Percentiles rank a stretch among this genome's conserved stretches.
Conservation (phyloP, 768 basidiomycete genomes). For the Tubosaeta brunneosetosa region DNA sequence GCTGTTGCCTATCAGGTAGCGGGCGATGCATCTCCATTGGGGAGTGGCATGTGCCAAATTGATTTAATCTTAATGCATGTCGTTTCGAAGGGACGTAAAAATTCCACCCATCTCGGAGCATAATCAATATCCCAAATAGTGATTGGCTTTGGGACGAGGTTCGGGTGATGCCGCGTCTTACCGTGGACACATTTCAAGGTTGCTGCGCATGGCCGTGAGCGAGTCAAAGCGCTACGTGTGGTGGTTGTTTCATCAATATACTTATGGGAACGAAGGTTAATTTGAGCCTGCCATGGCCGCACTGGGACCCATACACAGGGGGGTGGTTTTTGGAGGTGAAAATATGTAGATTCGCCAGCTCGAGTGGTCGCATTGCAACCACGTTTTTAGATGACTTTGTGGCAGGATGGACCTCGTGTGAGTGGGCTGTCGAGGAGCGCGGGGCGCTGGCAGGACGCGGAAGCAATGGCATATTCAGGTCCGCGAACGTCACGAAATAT, state of each 20-base stretch:
- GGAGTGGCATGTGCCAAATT: neutral
- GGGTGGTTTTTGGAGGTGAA: neutral
- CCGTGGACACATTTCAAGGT: neutral
- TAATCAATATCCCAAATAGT: neutral
- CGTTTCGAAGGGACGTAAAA: slow-evolving; percentile 21
- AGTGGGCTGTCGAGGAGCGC: slow-evolving; percentile 12
- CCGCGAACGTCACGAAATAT: slow-evolving; percentile 28
- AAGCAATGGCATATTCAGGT: slow-evolving; percentile 30
- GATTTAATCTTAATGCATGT: slow-evolving; percentile 11
- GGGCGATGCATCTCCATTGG: neutral
- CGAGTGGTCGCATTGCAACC: neutral
- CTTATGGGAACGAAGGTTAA: slow-evolving; percentile 20
- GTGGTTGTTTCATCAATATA: slow-evolving; percentile 13
- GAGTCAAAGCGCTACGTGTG: slow-evolving; percentile 6
- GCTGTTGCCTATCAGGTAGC: neutral
- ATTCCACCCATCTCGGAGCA: slow-evolving; percentile 3
- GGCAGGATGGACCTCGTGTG: slow-evolving; percentile 12
- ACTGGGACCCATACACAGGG: slow-evolving; percentile 5
- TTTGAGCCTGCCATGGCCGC: slow-evolving; percentile 15
- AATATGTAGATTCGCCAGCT: neutral
- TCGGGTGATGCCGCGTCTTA: neutral
- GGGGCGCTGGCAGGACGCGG: slow-evolving; percentile 32
- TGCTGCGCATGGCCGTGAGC: slow-evolving; percentile 20
- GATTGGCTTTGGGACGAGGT: neutral
- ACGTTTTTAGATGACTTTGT: neutral